Evolutionary conservation across 2,329 filamentous ascomycete genomes (phyloP), one percentile per base, ranked within the genome.

Genomic region (Fusarium sp.): DNA sequence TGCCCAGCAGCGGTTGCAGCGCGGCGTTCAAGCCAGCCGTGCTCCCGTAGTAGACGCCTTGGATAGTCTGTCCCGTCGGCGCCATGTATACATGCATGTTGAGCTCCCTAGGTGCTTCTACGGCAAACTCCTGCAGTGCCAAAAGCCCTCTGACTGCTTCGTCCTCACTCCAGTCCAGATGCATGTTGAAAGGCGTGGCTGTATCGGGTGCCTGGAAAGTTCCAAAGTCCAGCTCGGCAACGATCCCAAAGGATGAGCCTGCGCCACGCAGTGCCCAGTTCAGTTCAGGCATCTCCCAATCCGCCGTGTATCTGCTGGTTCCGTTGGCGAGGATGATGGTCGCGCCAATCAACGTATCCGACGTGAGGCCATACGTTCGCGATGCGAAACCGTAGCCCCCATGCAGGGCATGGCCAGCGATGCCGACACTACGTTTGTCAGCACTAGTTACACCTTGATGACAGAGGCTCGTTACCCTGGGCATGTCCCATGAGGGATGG

Each of bases 401-500:
- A 15, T 72, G 68, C 9, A 70, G 54, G 9, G 67, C 67, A 45
- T 71, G 72, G 0, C 72, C 72, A 3, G 67, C 52, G 4, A 74
- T 61, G 0, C 72, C 72, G 25, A 73, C 72, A 27, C 69, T 71
- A 4, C 5, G 1, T 8, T 4, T 25, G 43, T 71, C 9, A 71
- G 62, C 25, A 9, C 2, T 13, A 4, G 6, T 14, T 9, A 13
- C 10, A 10, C 3, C 2, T 3, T 9, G 4, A 0, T 4, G 4
- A 4, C 8, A 2, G 1, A n/a, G 0, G 1, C 0, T 3, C 2
- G 76, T 72, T 65, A 81, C 80, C 77, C 79, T 4, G 82, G 80
- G 59, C 82, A 84, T 1, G 81, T 82, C n/a, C 82, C 82, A 44
- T 84, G 81, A 23, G 78, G 73, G 4, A 84, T 71, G 3, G 78